These are phyloP conservation scores for Tetrapisispora fleetii DNA, from an alignment of 805 yeast genomes.

Conservation along the genomic window DNA sequence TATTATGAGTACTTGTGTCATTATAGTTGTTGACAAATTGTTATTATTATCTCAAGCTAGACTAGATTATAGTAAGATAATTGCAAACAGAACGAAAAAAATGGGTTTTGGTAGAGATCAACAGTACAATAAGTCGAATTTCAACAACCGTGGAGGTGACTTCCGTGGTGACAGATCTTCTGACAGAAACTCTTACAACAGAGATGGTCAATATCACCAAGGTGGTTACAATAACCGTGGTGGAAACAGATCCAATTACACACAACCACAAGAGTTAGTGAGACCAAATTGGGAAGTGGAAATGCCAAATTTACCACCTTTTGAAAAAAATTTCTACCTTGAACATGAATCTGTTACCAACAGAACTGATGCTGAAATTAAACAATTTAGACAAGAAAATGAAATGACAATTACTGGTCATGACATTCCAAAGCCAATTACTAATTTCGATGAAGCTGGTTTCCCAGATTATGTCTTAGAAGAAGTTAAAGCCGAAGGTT, in stretches of 20 bases:
- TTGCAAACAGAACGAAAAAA: background rate
- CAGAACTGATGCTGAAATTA: constrained; percentile 67
- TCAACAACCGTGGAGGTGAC: constrained; percentile 33
- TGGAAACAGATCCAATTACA: constrained; percentile 28
- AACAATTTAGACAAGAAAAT: constrained; percentile 64
- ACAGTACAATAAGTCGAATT: constrained; percentile 30
- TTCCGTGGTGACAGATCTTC: constrained; percentile 33
- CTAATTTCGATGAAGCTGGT: constrained; percentile 91
- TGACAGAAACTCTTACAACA: constrained; percentile 30
- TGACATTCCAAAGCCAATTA: constrained; percentile 90
- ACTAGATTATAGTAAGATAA: background rate
- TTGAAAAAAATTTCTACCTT: constrained; percentile 88
- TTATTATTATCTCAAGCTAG: background rate
- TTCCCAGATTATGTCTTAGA: constrained; percentile 88
- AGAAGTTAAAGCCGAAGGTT: constrained; percentile 87
- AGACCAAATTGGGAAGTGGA: constrained; percentile 76
- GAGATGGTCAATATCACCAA: constrained; percentile 16
- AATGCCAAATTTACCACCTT: constrained; percentile 55
- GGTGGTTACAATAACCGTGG: constrained; percentile 29
- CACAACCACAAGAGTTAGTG: constrained; percentile 30
- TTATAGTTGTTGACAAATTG: background rate
- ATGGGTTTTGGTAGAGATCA: constrained; percentile 25
- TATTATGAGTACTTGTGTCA: too few relatives aligned
- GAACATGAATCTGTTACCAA: constrained; percentile 73
- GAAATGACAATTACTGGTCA: constrained; percentile 80